Evolutionary conservation across 2,329 filamentous ascomycete species (phyloP).

Genomic region (Curvularia sp.): DNA sequence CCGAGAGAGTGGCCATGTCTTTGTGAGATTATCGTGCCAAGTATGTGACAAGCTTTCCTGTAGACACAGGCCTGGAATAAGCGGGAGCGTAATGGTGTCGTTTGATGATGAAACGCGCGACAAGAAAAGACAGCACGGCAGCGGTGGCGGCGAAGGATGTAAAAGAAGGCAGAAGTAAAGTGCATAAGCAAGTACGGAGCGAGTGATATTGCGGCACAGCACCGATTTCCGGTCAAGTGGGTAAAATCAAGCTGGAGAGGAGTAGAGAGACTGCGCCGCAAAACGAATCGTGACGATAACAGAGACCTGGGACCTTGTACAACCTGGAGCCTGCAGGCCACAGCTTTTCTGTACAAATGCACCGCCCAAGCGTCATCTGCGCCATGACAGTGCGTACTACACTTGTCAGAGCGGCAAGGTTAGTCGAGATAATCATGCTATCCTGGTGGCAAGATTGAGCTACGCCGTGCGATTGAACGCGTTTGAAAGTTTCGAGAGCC

Average conservation of each 20-base stretch:
- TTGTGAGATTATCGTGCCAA: constrained; percentile 12
- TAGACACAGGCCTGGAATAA: constrained; percentile 1
- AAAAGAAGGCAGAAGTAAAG: constrained; percentile 20
- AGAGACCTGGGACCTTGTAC: constrained; percentile 38
- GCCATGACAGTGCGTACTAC: constrained; percentile 31
- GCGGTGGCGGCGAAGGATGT: constrained; percentile 19
- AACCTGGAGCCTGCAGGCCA: constrained; percentile 42
- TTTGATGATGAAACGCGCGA: constrained; percentile 11
- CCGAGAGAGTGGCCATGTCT: constrained; percentile 33
- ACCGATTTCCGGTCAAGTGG: constrained; percentile 26
- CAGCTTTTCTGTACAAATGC: constrained; percentile 42
- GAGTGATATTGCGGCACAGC: constrained; percentile 22
- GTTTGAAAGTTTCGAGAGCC: constrained; percentile 26
- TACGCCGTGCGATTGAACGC: constrained; percentile 26
- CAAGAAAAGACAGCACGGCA: constrained; percentile 17
- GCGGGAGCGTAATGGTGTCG: constrained; percentile 11
- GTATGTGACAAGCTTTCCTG: constrained; percentile 13
- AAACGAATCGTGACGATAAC: constrained; percentile 28
- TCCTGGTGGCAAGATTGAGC: constrained; percentile 27
- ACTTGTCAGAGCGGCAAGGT: constrained; percentile 12
- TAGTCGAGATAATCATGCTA: constrained; percentile 13
- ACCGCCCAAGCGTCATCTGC: constrained; percentile 34
- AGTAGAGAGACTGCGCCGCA: constrained; percentile 28
- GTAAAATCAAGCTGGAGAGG: constrained; percentile 26
- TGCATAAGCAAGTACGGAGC: constrained; percentile 15